Conservation (phyloP, 1,139 yeast species). For the Eremothecium sinecaudum region DNA sequence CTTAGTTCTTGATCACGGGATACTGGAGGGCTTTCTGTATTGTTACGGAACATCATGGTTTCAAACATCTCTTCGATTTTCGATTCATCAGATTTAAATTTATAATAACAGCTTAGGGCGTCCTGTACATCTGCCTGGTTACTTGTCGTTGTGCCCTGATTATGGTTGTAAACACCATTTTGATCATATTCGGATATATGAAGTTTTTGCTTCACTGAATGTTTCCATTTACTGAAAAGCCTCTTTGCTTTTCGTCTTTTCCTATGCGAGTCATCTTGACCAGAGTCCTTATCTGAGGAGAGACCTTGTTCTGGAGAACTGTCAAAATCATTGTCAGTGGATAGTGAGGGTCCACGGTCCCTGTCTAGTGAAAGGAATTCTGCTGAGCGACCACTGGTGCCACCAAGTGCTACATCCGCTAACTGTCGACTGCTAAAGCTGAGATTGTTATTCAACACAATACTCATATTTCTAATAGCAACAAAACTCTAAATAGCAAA, state of each 20-base stretch:
- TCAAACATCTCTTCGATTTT: conserved; percentile 5
- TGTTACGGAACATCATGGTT: conserved; percentile 3
- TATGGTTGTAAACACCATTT: conserved; percentile 1
- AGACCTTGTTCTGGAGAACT: background rate
- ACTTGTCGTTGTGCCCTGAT: background rate
- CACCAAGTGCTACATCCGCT: conserved; percentile 1
- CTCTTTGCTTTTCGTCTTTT: conserved; percentile 1
- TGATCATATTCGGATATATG: conserved; percentile 3
- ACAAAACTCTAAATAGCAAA: conserved; percentile 3
- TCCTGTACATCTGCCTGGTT: conserved; percentile 1
- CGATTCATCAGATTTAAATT: conserved; percentile 3
- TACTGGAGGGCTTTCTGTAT: conserved; percentile 5
- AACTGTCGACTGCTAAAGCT: conserved; percentile 5
- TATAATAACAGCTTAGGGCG: conserved; percentile 4
- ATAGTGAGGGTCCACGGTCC: background rate
- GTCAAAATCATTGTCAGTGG: background rate
- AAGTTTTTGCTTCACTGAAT: conserved; percentile 4
- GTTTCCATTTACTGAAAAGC: conserved; percentile 4
- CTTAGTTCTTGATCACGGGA: conserved; percentile 5
- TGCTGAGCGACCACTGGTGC: background rate
- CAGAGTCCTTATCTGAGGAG: background rate
- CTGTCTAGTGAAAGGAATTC: background rate
- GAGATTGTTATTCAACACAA: conserved; percentile 5
- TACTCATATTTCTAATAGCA: conserved; percentile 4
- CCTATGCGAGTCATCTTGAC: conserved; percentile 1